Conservation (phyloP, 345 rosid species). For the Eucalyptus decipiens region DNA sequence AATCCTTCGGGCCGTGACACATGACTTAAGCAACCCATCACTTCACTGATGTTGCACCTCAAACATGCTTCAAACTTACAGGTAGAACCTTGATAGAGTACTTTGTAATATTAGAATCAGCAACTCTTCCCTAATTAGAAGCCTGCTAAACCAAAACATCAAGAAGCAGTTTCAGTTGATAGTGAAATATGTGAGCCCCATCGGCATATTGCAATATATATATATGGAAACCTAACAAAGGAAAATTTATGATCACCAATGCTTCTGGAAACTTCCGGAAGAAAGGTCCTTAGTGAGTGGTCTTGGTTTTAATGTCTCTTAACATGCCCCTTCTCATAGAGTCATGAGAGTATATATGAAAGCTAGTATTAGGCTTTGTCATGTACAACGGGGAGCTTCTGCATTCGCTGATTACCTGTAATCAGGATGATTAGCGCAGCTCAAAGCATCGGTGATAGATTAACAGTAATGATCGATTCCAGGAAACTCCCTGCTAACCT, state of each 20-base stretch:
- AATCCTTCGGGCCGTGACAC: too few species aligned
- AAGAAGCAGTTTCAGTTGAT: neutral
- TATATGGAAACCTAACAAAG: neutral
- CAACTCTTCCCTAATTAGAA: neutral
- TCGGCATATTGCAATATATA: neutral
- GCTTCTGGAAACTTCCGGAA: neutral
- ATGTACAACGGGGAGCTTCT: neutral
- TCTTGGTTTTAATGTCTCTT: neutral
- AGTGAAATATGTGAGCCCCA: neutral
- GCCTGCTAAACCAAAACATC: neutral
- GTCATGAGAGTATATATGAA: neutral
- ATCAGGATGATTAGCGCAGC: too few species aligned
- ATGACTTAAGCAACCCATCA: neutral
- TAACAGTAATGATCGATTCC: too few species aligned
- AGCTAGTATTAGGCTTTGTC: neutral
- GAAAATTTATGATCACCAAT: neutral
- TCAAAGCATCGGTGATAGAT: too few species aligned
- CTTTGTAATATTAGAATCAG: neutral
- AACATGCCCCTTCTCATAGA: neutral
- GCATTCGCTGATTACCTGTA: neutral
- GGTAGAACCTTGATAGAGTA: neutral
- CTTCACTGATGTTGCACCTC: neutral
- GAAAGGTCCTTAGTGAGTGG: neutral
- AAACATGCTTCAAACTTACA: neutral
- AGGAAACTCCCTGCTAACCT: too few species aligned